These are phyloP conservation scores for Hypoxylon sp. DNA, from an alignment of 2,329 filamentous ascomycete genomes.

Conservation along the genomic window DNA sequence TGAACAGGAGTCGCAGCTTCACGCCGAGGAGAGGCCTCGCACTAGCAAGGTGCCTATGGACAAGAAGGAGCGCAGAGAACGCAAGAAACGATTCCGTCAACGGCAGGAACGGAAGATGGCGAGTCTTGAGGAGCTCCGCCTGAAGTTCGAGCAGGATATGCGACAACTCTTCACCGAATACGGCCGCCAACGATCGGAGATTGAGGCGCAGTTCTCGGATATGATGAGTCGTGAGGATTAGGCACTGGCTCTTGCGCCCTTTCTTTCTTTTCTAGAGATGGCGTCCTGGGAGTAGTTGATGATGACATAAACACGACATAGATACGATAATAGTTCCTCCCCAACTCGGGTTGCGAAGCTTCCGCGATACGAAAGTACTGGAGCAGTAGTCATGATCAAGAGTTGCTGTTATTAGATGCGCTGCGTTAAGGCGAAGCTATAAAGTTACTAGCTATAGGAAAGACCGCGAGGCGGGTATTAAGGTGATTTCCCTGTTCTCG, in stretches of 20 bases:
- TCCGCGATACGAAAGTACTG: not conserved
- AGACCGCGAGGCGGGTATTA: not conserved
- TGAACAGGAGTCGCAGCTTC: not conserved
- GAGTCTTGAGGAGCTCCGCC: not conserved
- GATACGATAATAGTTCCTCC: not conserved
- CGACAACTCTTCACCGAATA: not conserved
- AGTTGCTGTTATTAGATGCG: not conserved
- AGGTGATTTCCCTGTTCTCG: not conserved
- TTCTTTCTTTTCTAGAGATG: not conserved
- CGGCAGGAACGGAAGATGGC: not conserved
- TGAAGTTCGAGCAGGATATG: not conserved
- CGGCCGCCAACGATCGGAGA: not conserved
- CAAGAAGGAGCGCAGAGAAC: not conserved
- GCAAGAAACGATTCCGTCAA: not conserved
- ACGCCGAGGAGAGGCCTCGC: not conserved
- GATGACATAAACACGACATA: not conserved
- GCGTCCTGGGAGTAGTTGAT: not conserved
- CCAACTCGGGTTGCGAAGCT: not conserved
- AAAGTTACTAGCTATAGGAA: not conserved
- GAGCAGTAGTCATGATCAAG: not conserved
- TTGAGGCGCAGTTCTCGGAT: not conserved
- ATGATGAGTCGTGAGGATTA: not conserved
- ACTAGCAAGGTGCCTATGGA: not conserved
- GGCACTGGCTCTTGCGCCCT: not conserved
- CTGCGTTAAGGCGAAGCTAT: not conserved